Base-by-base conservation (phyloP, 805 yeast species). In the Myxozyma neotropica region DNA sequence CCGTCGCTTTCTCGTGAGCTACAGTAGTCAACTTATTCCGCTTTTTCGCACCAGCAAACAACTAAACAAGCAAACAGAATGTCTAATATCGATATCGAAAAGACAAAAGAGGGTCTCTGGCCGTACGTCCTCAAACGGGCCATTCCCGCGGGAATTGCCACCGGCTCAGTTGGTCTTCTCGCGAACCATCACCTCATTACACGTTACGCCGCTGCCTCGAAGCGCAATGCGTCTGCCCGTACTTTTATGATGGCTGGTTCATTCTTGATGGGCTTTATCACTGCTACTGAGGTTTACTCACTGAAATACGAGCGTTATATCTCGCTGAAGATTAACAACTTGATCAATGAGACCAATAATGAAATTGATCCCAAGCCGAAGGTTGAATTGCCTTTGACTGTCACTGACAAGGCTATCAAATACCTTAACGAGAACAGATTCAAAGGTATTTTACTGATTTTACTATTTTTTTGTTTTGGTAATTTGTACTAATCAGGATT, bases 401-500 rank as follows among this genome's bases (percentile, higher is more conserved):
- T 58, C 36, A 58, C 62, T 7, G 66, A 62, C 48, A 42, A 53
- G 23, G 54, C 48, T 8, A 24, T 62, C 12, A 56, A 51, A 31
- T 60, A 31, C 23, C 23, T 56, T 6, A 47, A 53, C 42, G 58
- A 55, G 36, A 60, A 62, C 59, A 55, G 59, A 44, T 59, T 62
- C 55, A 62, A 55, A 70, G 55, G 62, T 58, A 31, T 35, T 48
- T 46, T 3, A n/a, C n/a, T n/a, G n/a, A n/a, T 13, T 68, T 85
- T 71, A 70, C 76, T 68, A 69, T 74, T 74, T 52, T 19, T 26
- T 27, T 17, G 27, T 27, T n/a, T 1, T 27, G 17, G 31, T 36
- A 12, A 12, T n/a, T 5, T 7, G 8, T 19, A 17, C 40, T 38
- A 40, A 24, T 17, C 12, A 2, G 21, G 33, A 3, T 8, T 17